Conservation (phyloP, 495 filamentous ascomycete genomes). For the Penicillium waksmanii region DNA sequence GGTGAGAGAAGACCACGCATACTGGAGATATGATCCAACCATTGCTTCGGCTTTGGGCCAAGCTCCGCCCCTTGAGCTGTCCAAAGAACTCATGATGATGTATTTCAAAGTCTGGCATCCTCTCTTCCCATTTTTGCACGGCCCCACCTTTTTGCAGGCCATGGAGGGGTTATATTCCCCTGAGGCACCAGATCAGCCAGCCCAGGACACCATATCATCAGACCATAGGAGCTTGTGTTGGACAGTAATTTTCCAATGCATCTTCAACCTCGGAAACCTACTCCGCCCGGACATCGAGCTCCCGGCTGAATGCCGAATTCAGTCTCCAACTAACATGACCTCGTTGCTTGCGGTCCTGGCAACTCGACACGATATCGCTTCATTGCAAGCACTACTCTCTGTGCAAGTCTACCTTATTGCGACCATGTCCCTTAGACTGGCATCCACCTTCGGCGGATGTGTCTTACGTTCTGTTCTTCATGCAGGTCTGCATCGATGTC, state of each 20-base stretch:
- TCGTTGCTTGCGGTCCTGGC: constrained; percentile 33
- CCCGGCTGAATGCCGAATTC: constrained; percentile 31
- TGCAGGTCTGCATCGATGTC: constrained; percentile 47
- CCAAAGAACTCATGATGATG: constrained; percentile 43
- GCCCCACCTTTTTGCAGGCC: constrained; percentile 51
- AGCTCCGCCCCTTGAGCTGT: constrained; percentile 33
- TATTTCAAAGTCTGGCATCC: constrained; percentile 54
- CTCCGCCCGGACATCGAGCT: constrained; percentile 33
- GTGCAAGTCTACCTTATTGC: constrained; percentile 44
- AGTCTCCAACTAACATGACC: constrained; percentile 34
- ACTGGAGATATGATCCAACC: constrained; percentile 41
- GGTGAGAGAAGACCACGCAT: constrained; percentile 16
- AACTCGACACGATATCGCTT: constrained; percentile 39
- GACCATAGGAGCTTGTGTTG: constrained; percentile 38
- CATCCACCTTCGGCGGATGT: constrained; percentile 45
- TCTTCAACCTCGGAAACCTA: constrained; percentile 42
- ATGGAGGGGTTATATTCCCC: constrained; percentile 48
- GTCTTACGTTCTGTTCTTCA: constrained; percentile 46
- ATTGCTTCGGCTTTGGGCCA: constrained; percentile 33
- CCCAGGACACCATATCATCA: background rate
- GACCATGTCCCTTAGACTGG: constrained; percentile 43
- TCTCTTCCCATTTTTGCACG: constrained; percentile 54
- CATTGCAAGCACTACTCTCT: constrained; percentile 43
- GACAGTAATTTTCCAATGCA: constrained; percentile 45
- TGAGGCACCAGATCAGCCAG: background rate